phyloP scores from a whole-genome alignment of 1,284 basidiomycete genomes.

The Pyrrhoderma lamaoense region DNA sequence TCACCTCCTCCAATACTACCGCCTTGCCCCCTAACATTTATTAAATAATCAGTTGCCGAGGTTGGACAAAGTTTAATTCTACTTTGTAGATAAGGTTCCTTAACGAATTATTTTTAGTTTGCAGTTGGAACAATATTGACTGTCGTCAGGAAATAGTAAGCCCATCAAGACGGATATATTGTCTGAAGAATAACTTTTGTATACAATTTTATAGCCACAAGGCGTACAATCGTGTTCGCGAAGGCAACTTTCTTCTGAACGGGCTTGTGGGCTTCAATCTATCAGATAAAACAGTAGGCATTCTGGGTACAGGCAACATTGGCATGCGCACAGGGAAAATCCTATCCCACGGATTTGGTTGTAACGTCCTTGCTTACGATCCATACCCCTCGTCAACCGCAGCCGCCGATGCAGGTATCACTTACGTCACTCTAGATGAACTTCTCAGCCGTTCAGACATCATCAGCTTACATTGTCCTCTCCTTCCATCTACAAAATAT shows the following conservation, averaged over 20 bases:
- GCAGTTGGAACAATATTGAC: slow-evolving; percentile 24
- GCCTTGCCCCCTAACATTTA: no score
- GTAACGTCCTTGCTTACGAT: slow-evolving; percentile 33
- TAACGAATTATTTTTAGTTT: slow-evolving; percentile 17
- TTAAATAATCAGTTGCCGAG: no score
- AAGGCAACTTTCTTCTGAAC: slow-evolving; percentile 25
- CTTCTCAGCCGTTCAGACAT: slow-evolving; percentile 38
- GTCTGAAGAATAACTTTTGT: not conserved
- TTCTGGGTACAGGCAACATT: slow-evolving; percentile 47
- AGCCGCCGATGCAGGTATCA: slow-evolving; percentile 30
- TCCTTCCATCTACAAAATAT: slow-evolving; percentile 34
- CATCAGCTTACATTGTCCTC: slow-evolving; percentile 28
- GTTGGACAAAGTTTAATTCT: not conserved
- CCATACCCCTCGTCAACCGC: slow-evolving; percentile 29
- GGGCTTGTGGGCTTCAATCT: slow-evolving; percentile 30
- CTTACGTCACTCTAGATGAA: slow-evolving; percentile 36
- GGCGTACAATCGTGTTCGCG: slow-evolving; percentile 23
- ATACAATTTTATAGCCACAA: slow-evolving; percentile 19
- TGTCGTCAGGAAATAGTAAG: slow-evolving; percentile 23
- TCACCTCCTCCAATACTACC: not conserved
- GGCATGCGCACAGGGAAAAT: slow-evolving; percentile 25
- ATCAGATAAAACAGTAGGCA: slow-evolving; percentile 37
- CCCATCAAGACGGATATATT: not conserved
- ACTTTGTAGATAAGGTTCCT: slow-evolving; percentile 3
- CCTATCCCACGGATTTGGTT: slow-evolving; percentile 11